These are phyloP conservation scores for Delphinella strobiligena DNA, from an alignment of 2,329 filamentous ascomycete species.

Conservation along the genomic window DNA sequence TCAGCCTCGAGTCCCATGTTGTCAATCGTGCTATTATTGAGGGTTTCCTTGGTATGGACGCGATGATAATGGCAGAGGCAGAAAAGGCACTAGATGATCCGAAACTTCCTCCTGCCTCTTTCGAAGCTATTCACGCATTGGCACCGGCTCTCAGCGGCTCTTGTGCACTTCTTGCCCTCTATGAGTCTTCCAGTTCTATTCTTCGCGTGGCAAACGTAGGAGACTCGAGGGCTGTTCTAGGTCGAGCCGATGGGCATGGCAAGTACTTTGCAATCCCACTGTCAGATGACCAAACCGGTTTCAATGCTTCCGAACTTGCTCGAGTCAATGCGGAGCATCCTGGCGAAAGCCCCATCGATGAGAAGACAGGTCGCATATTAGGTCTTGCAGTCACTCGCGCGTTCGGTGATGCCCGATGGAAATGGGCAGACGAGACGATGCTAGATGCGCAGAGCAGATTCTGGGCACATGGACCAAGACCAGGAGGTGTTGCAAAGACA, in stretches of 20 bases:
- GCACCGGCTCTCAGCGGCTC: conserved; percentile 40
- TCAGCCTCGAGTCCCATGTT: neutral
- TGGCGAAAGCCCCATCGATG: conserved; percentile 44
- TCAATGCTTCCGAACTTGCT: conserved; percentile 45
- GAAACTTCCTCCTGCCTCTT: conserved; percentile 13
- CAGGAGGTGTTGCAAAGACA: conserved; percentile 31
- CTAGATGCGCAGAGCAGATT: conserved; percentile 33
- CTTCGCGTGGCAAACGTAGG: conserved; percentile 55
- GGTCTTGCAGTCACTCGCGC: conserved; percentile 52
- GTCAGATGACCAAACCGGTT: conserved; percentile 54
- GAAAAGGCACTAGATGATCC: conserved; percentile 10
- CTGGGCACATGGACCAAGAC: conserved; percentile 32
- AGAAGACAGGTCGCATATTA: conserved; percentile 45
- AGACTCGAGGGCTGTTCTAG: conserved; percentile 55
- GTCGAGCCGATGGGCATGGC: conserved; percentile 29
- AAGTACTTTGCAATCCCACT: conserved; percentile 43
- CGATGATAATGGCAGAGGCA: conserved; percentile 20
- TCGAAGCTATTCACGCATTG: conserved; percentile 18
- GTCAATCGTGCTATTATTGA: conserved; percentile 26
- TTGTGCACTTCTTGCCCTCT: conserved; percentile 52
- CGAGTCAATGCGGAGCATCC: conserved; percentile 49
- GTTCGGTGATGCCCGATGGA: conserved; percentile 59
- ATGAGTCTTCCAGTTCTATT: conserved; percentile 40
- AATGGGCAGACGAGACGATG: conserved; percentile 46
- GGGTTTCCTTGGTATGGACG: conserved; percentile 28